Conservation (phyloP, 352 stramenopile species). For the Phytophthora rubi region DNA sequence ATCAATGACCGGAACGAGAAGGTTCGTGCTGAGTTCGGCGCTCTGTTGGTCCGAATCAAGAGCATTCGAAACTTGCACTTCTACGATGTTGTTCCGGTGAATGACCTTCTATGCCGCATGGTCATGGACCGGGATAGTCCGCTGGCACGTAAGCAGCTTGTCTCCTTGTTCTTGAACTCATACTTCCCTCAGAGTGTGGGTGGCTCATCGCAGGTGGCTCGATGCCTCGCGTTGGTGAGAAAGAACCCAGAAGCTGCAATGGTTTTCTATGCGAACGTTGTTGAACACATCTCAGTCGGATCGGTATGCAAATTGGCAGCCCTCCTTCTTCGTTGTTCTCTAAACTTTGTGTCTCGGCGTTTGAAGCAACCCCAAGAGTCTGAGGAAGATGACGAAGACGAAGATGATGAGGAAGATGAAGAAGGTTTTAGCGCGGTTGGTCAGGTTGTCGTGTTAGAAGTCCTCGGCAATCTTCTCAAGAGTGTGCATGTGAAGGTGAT, state of each 20-base stretch:
- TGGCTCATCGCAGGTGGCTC: conserved; percentile 82
- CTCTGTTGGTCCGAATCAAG: conserved; percentile 86
- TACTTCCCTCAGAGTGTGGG: conserved; percentile 88
- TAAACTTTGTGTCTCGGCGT: conserved; percentile 79
- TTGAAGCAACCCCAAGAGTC: conserved; percentile 50
- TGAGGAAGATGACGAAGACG: conserved; percentile 57
- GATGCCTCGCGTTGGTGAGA: conserved; percentile 78
- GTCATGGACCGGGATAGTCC: conserved; percentile 66
- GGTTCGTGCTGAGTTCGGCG: conserved; percentile 79
- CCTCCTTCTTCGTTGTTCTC: conserved; percentile 73
- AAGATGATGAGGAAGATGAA: conserved; percentile 61
- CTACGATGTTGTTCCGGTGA: conserved; percentile 85
- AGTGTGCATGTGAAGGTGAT: conserved; percentile 79
- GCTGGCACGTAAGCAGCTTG: conserved; percentile 74
- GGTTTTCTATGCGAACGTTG: conserved; percentile 84
- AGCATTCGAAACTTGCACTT: conserved; percentile 89
- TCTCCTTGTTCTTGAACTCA: conserved; percentile 86
- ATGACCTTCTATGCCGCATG: conserved; percentile 77
- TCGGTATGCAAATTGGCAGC: conserved; percentile 86
- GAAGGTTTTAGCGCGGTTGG: conserved; percentile 72
- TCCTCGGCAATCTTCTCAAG: conserved; percentile 75
- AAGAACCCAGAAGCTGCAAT: conserved; percentile 84
- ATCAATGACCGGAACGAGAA: conserved; percentile 88
- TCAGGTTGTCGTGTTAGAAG: conserved; percentile 77
- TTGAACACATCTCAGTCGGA: conserved; percentile 75